A percentile compares a stretch with the other conserved stretches of the same genome.
These are phyloP conservation scores for Coemansia erecta DNA, from an alignment of 192 early-diverging fungal genomes.

Conservation along the genomic window DNA sequence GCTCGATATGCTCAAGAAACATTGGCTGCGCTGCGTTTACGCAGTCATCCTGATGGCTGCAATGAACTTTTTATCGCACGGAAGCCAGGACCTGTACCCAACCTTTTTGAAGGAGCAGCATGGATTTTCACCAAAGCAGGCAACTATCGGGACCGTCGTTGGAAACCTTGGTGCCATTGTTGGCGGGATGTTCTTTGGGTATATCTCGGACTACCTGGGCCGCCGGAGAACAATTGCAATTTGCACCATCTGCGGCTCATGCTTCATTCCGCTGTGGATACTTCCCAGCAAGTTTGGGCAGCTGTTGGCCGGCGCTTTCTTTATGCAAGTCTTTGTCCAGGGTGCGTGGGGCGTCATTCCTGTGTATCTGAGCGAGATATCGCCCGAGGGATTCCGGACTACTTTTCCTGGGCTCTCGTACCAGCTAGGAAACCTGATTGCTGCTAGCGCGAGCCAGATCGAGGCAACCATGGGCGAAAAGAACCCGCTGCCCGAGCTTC, in stretches of 20 bases:
- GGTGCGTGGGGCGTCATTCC: constrained; percentile 66
- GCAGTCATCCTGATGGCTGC: constrained; percentile 60
- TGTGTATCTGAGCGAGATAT: constrained; percentile 66
- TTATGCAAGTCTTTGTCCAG: constrained; percentile 50
- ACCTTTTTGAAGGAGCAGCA: constrained; percentile 64
- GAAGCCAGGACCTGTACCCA: constrained; percentile 71
- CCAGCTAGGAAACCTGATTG: constrained; percentile 72
- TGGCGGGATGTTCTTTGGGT: constrained; percentile 68
- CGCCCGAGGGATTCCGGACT: constrained; percentile 64
- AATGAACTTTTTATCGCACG: constrained; percentile 73
- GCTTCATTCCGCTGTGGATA: constrained; percentile 69
- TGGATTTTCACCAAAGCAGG: constrained; percentile 53
- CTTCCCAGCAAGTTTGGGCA: constrained; percentile 38
- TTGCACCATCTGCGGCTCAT: constrained; percentile 53
- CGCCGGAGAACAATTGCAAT: constrained; percentile 60
- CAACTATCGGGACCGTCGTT: constrained; percentile 61
- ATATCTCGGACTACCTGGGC: constrained; percentile 67
- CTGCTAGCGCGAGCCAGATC: constrained; percentile 57
- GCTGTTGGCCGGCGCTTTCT: constrained; percentile 47
- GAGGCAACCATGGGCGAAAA: constrained; percentile 57
- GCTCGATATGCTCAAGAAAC: constrained; percentile 45
- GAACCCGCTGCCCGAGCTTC: constrained; percentile 50
- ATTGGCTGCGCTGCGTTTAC: constrained; percentile 59
- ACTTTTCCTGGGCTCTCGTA: constrained; percentile 72
- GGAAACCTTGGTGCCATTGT: constrained; percentile 65